These are phyloP conservation scores for Aspergillus candidus DNA, from an alignment of 2,329 filamentous ascomycete genomes.

Conservation along the genomic window DNA sequence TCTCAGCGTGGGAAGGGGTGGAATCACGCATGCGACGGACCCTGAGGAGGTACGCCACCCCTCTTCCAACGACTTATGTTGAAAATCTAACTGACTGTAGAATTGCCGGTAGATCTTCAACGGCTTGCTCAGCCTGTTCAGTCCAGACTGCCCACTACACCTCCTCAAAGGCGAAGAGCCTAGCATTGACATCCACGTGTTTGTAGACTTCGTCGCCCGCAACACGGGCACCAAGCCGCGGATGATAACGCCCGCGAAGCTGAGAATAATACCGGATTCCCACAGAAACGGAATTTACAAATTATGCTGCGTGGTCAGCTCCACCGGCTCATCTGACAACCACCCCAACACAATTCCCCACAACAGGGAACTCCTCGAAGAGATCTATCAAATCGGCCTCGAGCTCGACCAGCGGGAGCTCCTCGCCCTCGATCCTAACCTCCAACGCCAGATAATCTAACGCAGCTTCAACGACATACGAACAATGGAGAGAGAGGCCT, in stretches of 20 bases:
- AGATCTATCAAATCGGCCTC: conserved; percentile 23
- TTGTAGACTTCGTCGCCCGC: conserved; percentile 1
- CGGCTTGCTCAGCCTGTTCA: conserved; percentile 10
- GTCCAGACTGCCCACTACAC: conserved; percentile 9
- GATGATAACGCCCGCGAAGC: conserved; percentile 8
- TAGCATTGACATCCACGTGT: conserved; percentile 13
- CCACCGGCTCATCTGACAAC: too few relatives aligned
- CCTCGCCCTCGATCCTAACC: conserved; percentile 12
- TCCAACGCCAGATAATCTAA: conserved; percentile 21
- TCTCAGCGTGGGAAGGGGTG: conserved; percentile 3
- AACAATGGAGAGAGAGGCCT: conserved; percentile 10
- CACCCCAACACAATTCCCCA: not conserved
- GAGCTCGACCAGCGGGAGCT: conserved; percentile 29
- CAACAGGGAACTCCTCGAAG: conserved; percentile 15
- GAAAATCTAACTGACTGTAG: not conserved
- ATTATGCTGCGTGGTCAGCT: conserved; percentile 10
- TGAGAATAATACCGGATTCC: conserved; percentile 3
- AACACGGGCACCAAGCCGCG: not conserved
- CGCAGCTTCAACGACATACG: conserved; percentile 30
- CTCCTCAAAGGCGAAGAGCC: conserved; percentile 13
- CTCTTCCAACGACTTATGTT: too few relatives aligned
- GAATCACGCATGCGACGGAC: not conserved
- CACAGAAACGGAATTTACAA: conserved; percentile 2
- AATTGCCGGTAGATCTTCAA: not conserved
- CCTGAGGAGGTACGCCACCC: conserved; percentile 5